Evolutionary conservation across 495 filamentous ascomycete species (phyloP).

Genomic region (Staphylotrichum longicolle): DNA sequence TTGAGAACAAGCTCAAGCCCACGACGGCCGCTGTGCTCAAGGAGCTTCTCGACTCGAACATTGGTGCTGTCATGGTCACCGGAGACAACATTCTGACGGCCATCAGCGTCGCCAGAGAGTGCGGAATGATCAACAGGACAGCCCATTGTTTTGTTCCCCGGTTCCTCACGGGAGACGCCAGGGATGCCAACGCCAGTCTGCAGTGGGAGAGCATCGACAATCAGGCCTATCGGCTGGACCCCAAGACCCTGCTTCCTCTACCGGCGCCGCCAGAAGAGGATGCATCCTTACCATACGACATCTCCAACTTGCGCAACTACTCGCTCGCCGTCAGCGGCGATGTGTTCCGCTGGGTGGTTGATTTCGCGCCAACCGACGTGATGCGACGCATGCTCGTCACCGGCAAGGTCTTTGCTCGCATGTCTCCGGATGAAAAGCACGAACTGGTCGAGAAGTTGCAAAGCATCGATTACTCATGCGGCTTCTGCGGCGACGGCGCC

Average conservation of each 20-base stretch:
- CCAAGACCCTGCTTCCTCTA: conserved; percentile 73
- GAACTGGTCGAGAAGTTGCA: conserved; percentile 97
- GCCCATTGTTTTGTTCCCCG: conserved; percentile 91
- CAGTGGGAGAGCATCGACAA: conserved; percentile 94
- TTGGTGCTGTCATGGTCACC: conserved; percentile 94
- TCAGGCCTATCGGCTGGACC: conserved; percentile 68
- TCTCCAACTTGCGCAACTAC: conserved; percentile 74
- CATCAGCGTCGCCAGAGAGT: conserved; percentile 93
- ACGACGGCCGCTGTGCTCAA: conserved; percentile 72
- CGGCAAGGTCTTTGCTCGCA: conserved; percentile 93
- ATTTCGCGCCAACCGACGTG: conserved; percentile 76
- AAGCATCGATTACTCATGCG: conserved; percentile 90
- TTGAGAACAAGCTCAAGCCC: conserved; percentile 96
- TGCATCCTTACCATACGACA: conserved; percentile 80
- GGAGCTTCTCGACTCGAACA: conserved; percentile 80
- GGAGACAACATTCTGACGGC: conserved; percentile 98
- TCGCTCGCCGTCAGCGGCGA: conserved; percentile 88
- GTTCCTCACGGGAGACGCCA: conserved; percentile 71
- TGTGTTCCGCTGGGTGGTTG: conserved; percentile 93
- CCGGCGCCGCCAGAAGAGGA: conserved; percentile 67
- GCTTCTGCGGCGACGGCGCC: conserved; percentile 97
- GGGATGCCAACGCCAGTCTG: conserved; percentile 66
- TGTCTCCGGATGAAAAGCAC: conserved; percentile 99
- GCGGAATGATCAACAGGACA: conserved; percentile 71
- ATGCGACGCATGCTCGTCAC: conserved; percentile 81